A percentile compares a stretch with the other conserved stretches of the same genome.
Evolutionary conservation across 345 rosid species (phyloP).

Genomic region (Eucalyptus tenuipes): DNA sequence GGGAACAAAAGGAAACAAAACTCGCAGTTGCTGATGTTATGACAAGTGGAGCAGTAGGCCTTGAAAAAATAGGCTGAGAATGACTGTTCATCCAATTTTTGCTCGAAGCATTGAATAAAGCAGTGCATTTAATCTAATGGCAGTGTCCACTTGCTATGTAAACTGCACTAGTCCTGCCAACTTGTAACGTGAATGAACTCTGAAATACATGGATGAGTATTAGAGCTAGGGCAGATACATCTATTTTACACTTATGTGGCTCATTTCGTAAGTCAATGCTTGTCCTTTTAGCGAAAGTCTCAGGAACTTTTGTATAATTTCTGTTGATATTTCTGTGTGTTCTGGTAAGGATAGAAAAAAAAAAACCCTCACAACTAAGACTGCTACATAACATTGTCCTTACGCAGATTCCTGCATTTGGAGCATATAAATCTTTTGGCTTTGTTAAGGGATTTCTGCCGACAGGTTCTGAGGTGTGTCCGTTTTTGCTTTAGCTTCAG

Average conservation of each 20-base stretch:
- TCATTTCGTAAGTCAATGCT: neutral
- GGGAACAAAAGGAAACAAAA: neutral
- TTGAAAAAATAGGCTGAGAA: neutral
- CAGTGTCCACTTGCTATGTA: neutral
- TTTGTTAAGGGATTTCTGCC: conserved; percentile 50
- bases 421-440: conserved; percentile 52
- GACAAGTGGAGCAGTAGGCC: neutral
- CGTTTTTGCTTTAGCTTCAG: neutral
- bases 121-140: neutral
- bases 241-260: neutral
- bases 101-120: neutral
- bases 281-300: neutral
- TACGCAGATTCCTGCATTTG: conserved; percentile 68
- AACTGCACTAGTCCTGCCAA: neutral
- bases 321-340: neutral
- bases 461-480: conserved; percentile 56
- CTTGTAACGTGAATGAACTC: neutral
- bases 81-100: neutral
- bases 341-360: neutral
- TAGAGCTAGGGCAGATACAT: neutral
- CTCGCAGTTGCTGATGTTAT: neutral
- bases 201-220: neutral
- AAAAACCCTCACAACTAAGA: neutral
- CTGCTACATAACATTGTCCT: neutral
- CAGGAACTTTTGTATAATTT: neutral